These are phyloP conservation scores for Wickerhamomyces subpelliculosus DNA, from an alignment of 805 yeast species.

Conservation along the genomic window DNA sequence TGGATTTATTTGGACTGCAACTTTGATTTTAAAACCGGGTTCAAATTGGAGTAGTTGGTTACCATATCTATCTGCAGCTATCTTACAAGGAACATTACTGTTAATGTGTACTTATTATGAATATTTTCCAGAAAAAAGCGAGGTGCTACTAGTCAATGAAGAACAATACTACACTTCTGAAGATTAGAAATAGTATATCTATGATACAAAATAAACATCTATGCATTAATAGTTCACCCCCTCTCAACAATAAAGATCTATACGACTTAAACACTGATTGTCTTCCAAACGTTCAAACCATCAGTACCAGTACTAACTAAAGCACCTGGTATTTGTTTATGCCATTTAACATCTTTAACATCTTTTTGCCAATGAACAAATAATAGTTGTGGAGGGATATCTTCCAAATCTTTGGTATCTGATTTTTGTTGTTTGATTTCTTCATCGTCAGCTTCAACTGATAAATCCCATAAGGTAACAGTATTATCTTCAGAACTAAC, in stretches of 20 bases:
- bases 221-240: neutral
- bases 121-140: conserved; percentile 2
- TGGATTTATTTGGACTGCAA: conserved; percentile 73
- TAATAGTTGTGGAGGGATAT: conserved; percentile 90
- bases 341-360: conserved; percentile 98
- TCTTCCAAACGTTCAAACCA: conserved; percentile 93
- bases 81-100: conserved; percentile 55
- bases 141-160: neutral
- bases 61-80: conserved; percentile 68
- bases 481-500: conserved; percentile 96
- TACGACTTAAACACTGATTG: conserved; percentile 91
- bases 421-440: conserved; percentile 82
- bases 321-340: conserved; percentile 92
- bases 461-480: conserved; percentile 95
- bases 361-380: conserved; percentile 98
- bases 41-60: conserved; percentile 86
- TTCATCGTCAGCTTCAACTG: conserved; percentile 98
- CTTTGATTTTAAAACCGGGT: conserved; percentile 63
- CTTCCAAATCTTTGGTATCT: conserved; percentile 73
- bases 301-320: conserved; percentile 92
- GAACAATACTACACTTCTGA: neutral
- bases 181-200: neutral
- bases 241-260: neutral
- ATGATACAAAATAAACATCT: neutral
- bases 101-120: conserved; percentile 53